phyloP scores from a whole-genome alignment of 805 yeast genomes.

The Suhomyces sp. region DNA sequence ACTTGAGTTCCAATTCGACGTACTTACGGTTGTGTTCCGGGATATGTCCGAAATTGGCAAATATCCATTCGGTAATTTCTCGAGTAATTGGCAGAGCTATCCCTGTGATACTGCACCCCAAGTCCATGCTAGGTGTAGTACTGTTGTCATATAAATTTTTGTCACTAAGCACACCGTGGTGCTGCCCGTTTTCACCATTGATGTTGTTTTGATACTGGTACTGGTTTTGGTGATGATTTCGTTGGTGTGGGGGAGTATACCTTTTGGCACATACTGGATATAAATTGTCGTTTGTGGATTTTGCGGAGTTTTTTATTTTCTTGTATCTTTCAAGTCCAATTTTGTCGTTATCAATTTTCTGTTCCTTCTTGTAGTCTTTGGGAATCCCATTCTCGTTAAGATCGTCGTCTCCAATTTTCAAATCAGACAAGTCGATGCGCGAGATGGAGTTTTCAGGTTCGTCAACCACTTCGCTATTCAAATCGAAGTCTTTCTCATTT shows the following conservation, averaged over 20 bases:
- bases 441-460: background rate
- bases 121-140: background rate
- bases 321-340: conserved; percentile 27
- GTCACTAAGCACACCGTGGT: conserved; percentile 2
- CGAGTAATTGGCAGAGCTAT: conserved; percentile 58
- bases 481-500: conserved; percentile 45
- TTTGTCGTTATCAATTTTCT: conserved; percentile 4
- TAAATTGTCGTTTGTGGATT: conserved; percentile 59
- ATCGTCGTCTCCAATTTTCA: background rate
- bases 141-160: background rate
- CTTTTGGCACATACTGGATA: conserved; percentile 86
- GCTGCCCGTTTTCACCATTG: background rate
- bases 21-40: conserved; percentile 49
- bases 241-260: conserved; percentile 37
- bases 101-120: background rate
- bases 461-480: conserved; percentile 19
- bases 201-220: background rate
- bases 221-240: background rate
- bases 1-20: conserved; percentile 71
- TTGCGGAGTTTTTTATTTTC: conserved; percentile 23
- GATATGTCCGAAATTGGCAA: conserved; percentile 71
- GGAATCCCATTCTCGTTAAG: background rate
- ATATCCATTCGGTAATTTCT: conserved; percentile 84
- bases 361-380: background rate
- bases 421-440: background rate